Evolutionary conservation across 2,329 filamentous ascomycete species (phyloP), one percentile per base, ranked within the genome.

Genomic region (Fusarium sp.): DNA sequence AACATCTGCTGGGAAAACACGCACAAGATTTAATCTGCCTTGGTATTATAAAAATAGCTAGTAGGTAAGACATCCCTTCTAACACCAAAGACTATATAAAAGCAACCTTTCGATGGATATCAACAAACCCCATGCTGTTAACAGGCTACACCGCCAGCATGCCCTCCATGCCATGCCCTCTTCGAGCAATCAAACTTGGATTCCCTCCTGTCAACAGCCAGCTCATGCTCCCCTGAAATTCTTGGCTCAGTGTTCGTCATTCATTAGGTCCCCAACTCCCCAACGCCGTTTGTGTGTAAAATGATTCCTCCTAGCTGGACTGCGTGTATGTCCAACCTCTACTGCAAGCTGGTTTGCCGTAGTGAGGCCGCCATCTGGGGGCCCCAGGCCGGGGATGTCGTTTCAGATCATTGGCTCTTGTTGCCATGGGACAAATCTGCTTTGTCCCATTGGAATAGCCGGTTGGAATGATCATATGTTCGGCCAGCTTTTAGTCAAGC

Each of bases 251-350:
- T 75, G 58, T 69, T 77, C 76, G 58, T 78, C 71, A 78, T 63
- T 78, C 76, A 75, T 78, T 66, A 78, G 66, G 25, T 65, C 50
- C 68, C 66, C 65, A 77, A 77, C 76, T 67, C 76, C 76, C 63
- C 64, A 74, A 78, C 68, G 75, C 74, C 74, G 25, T 68, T 69
- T 58, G 63, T 66, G 65, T 66, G 35, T 62, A 56, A 54, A 58
- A 74, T 66, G 56, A 29, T 59, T 50, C 54, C 52, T 18, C 57
- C 67, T 31, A 35, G 31, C 45, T 56, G 36, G 45, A 31, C 42
- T 45, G 20, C 18, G 45, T 42, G 40, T n/a, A 61, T 50, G 40
- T 57, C 60, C 25, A 56, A 45, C 45, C 38, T 57, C 58, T 33
- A 38, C 27, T 36, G 38, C 27, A 58, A 36, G 56, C 52, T 63